Conservation (phyloP, 768 basidiomycete genomes). For the Austroboletus eburneus region DNA sequence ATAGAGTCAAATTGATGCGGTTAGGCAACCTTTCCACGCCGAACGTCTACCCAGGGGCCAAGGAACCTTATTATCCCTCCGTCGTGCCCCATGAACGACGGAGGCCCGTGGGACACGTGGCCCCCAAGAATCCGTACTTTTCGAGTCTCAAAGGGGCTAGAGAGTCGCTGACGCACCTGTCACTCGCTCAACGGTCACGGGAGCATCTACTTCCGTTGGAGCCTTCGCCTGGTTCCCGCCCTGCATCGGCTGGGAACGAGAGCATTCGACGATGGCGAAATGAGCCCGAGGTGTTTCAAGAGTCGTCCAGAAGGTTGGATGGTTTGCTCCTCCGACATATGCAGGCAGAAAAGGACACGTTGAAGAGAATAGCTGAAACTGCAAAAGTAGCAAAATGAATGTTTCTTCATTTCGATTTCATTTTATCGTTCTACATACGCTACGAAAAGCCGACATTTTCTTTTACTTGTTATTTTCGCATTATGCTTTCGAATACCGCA, state of each 20-base stretch:
- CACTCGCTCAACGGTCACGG: conserved; percentile 39
- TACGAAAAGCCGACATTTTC: conserved; percentile 8
- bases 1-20: conserved; percentile 48
- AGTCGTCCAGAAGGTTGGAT: conserved; percentile 64
- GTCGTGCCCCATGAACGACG: conserved; percentile 36
- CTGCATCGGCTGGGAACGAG: conserved; percentile 17
- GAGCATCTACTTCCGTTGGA: conserved; percentile 32
- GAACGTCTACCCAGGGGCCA: conserved; percentile 44
- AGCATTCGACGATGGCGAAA: conserved; percentile 26
- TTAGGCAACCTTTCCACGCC: conserved; percentile 70
- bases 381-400: conserved; percentile 32
- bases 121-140: conserved; percentile 43
- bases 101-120: conserved; percentile 52
- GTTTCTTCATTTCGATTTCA: conserved; percentile 1
- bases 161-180: conserved; percentile 29
- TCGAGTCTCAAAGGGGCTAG: conserved; percentile 38
- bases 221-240: conserved; percentile 10
- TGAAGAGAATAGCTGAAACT: conserved; percentile 67
- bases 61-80: conserved; percentile 33
- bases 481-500: not conserved
- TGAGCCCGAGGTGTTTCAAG: conserved; percentile 39
- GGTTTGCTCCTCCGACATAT: conserved; percentile 81
- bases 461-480: not conserved
- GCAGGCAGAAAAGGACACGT: conserved; percentile 75
- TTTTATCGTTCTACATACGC: conserved; percentile 6